Evolutionary conservation across 2,329 filamentous ascomycete species (phyloP), one percentile per base, ranked within the genome.

Genomic region (Amylocarpus encephaloides): DNA sequence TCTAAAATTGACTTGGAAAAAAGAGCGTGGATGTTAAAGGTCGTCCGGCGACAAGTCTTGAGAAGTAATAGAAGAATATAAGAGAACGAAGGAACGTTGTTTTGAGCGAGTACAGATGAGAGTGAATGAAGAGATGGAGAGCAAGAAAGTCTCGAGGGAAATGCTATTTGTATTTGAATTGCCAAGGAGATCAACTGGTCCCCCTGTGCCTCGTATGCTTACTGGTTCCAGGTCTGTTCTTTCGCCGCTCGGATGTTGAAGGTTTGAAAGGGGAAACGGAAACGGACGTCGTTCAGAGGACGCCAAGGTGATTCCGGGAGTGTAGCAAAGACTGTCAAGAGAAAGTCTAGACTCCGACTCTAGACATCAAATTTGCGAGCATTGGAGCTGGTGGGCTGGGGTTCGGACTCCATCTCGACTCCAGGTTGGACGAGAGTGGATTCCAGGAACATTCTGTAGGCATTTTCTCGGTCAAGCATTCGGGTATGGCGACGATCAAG

Each of bases 21-120:
- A 30, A 34, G 50, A 48, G 42, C 43, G 42, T 34, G 19, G 51
- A 29, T 49, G 35, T 41, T 26, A 54, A 56, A 50, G 52, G 60
- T 64, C 62, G 61, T 59, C 61, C 60, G 61, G 62, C 61, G 61
- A 63, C 61, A 62, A 55, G 39, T 39, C 47, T 41, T 52, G 40
- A 40, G 43, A 32, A 53, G 51, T 40, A 53, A 46, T 46, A 52
- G 42, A 54, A 46, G 42, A 51, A 53, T 45, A 42, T 46, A 55
- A 50, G 49, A 48, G 35, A 55, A 51, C 30, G 41, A 55, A 59
- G 26, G 56, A 54, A 53, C 38, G 48, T 15, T 46, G 10, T 30
- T 53, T 51, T 53, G 50, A 52, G 48, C 48, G 48, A 50, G 48
- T 50, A 50, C 43, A 52, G 46, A 55, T 38, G 40, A 48, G 39